Conservation (phyloP, 345 rosid genomes). For the Melaleuca quinquenervia region DNA sequence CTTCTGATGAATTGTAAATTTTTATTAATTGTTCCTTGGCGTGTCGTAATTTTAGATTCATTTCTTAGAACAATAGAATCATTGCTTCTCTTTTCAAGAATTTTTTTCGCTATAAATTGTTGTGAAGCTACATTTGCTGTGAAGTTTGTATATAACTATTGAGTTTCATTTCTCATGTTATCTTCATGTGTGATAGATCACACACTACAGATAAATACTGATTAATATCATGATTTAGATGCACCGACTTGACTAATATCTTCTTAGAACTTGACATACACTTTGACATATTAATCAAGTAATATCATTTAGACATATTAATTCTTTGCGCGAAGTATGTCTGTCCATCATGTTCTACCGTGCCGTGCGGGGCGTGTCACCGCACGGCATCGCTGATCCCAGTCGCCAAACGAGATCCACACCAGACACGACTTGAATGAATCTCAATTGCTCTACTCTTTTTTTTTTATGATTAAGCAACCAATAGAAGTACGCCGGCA, state of each 20-base stretch:
- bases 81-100: not conserved
- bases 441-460: not conserved
- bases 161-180: not conserved
- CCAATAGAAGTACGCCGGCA: not conserved
- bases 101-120: too few species aligned
- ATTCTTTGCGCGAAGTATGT: not conserved
- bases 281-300: too few species aligned
- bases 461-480: not conserved
- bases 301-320: too few species aligned
- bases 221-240: not conserved
- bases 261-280: not conserved
- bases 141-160: not conserved
- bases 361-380: not conserved
- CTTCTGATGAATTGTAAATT: not conserved
- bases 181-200: not conserved
- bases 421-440: not conserved
- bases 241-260: not conserved
- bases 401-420: not conserved
- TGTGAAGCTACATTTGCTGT: not conserved
- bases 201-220: not conserved
- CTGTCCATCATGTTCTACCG: not conserved
- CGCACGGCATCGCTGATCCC: not conserved
- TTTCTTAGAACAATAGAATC: too few species aligned
- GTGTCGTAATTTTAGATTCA: not conserved
- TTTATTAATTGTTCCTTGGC: not conserved